A percentile compares a stretch with the other conserved stretches of the same genome.
phyloP scores from a whole-genome alignment of 768 basidiomycete species.

The Boletus rubroflammeus region DNA sequence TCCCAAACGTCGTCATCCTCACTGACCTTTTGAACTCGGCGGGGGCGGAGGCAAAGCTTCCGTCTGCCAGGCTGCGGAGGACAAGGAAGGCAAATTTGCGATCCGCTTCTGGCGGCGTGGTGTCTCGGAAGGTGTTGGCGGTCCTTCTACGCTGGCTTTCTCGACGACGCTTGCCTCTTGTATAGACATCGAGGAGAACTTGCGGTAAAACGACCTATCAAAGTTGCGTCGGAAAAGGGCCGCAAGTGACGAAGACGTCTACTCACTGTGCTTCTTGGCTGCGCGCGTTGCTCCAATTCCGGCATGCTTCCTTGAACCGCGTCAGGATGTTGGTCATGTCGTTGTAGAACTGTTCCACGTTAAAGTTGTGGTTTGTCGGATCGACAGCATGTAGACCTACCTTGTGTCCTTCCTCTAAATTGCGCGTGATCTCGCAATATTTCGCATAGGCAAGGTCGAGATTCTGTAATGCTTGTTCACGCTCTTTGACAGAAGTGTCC shows the following conservation, averaged over 20 bases:
- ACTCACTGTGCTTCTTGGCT: slow-evolving; percentile 74
- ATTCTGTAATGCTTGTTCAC: slow-evolving; percentile 78
- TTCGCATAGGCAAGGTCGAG: slow-evolving; percentile 85
- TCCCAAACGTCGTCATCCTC: background rate
- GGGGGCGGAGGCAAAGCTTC: slow-evolving; percentile 50
- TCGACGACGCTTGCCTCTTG: slow-evolving; percentile 19
- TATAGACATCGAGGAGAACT: slow-evolving; percentile 32
- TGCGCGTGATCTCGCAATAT: slow-evolving; percentile 78
- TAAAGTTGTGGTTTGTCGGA: background rate
- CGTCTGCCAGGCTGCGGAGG: slow-evolving; percentile 51
- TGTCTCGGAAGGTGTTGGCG: slow-evolving; percentile 1
- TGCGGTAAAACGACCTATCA: slow-evolving; percentile 19
- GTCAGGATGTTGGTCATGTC: slow-evolving; percentile 69
- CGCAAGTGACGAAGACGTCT: too few relatives aligned
- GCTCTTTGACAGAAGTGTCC: slow-evolving; percentile 71
- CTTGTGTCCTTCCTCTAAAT: slow-evolving; percentile 87
- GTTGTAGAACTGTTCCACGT: slow-evolving; percentile 75
- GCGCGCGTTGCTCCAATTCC: slow-evolving; percentile 67
- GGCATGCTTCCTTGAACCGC: slow-evolving; percentile 74
- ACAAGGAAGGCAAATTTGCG: slow-evolving; percentile 44
- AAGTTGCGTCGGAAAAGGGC: background rate
- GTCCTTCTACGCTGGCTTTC: background rate
- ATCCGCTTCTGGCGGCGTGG: slow-evolving; percentile 25
- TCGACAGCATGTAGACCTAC: slow-evolving; percentile 33
- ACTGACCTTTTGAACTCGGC: slow-evolving; percentile 13